These are phyloP conservation scores for Tylopilus sp. DNA, from an alignment of 768 basidiomycete genomes.

Conservation along the genomic window DNA sequence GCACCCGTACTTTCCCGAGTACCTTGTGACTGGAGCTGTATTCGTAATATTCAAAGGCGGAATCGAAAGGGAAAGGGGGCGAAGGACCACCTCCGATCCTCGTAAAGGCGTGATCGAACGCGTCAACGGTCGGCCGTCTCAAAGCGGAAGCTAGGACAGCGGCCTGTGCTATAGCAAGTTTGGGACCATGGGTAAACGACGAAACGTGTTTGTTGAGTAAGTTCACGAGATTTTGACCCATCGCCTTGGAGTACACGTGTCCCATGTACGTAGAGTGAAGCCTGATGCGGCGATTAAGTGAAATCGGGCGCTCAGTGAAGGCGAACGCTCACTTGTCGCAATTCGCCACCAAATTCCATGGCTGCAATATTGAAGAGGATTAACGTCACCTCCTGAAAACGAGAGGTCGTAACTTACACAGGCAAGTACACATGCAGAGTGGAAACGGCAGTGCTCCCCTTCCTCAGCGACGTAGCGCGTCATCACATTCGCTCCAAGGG, in stretches of 20 bases:
- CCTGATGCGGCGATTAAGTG: slow-evolving; percentile 35
- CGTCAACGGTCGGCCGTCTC: slow-evolving; percentile 51
- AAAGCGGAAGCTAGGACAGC: slow-evolving; percentile 43
- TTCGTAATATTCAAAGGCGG: slow-evolving; percentile 45
- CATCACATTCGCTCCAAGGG: slow-evolving; percentile 88
- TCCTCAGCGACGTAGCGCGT: slow-evolving; percentile 89
- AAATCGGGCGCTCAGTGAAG: slow-evolving; percentile 8
- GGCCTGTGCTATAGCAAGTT: slow-evolving; percentile 49
- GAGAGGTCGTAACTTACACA: slow-evolving; percentile 53
- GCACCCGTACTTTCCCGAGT: slow-evolving; percentile 59
- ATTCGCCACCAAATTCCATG: slow-evolving; percentile 46
- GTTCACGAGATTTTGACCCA: slow-evolving; percentile 70
- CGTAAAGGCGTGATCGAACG: slow-evolving; percentile 64
- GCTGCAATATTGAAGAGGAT: slow-evolving; percentile 31
- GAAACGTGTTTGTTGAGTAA: slow-evolving; percentile 51
- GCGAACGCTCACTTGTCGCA: slow-evolving; percentile 27
- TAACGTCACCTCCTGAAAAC: slow-evolving; percentile 11
- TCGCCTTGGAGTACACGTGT: slow-evolving; percentile 70
- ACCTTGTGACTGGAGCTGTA: slow-evolving; percentile 60
- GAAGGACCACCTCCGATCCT: slow-evolving; percentile 66
- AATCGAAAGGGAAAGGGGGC: slow-evolving; percentile 48
- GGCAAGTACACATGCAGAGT: slow-evolving; percentile 64
- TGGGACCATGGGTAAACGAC: slow-evolving; percentile 46
- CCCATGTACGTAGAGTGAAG: slow-evolving; percentile 54
- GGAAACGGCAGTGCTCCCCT: slow-evolving; percentile 56